Conservation (phyloP, 2,329 filamentous ascomycete genomes). For the Coniochaeta sp. region DNA sequence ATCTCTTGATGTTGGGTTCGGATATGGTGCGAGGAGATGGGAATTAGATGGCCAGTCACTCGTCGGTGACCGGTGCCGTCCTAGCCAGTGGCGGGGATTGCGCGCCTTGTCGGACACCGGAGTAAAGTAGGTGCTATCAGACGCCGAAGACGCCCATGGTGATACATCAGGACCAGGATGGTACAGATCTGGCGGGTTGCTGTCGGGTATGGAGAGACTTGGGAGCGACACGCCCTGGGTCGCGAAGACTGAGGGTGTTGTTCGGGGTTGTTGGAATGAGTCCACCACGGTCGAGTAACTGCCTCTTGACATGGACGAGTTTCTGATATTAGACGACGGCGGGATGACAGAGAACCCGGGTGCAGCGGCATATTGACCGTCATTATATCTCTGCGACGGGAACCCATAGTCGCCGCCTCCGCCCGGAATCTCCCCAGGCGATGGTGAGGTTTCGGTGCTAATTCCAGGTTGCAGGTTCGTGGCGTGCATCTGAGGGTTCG, state of each 20-base stretch:
- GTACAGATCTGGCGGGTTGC: conserved; percentile 17
- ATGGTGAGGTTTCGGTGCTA: not conserved
- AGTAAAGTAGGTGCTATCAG: conserved; percentile 41
- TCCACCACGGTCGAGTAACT: conserved; percentile 15
- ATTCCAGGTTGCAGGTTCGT: not conserved
- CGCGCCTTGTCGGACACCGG: conserved; percentile 29
- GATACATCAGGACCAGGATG: conserved; percentile 30
- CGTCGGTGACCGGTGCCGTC: conserved; percentile 19
- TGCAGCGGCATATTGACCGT: conserved; percentile 9
- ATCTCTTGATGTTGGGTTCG: conserved; percentile 9
- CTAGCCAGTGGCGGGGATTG: conserved; percentile 14
- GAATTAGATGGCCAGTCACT: conserved; percentile 24
- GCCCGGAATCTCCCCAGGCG: not conserved
- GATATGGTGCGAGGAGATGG: conserved; percentile 20
- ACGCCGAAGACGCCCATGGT: conserved; percentile 36
- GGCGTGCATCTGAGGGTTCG: not conserved
- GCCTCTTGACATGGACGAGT: not conserved
- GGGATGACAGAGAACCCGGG: conserved; percentile 16
- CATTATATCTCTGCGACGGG: conserved; percentile 1
- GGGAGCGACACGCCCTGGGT: conserved; percentile 19
- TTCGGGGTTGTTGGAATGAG: conserved; percentile 19
- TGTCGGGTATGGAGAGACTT: conserved; percentile 22
- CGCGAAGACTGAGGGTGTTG: conserved; percentile 17
- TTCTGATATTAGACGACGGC: conserved; percentile 8
- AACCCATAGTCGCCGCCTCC: conserved; percentile 2